Conservation (phyloP, 176 grass and related monocot genomes). For the Hyparrhenia diplandra region DNA sequence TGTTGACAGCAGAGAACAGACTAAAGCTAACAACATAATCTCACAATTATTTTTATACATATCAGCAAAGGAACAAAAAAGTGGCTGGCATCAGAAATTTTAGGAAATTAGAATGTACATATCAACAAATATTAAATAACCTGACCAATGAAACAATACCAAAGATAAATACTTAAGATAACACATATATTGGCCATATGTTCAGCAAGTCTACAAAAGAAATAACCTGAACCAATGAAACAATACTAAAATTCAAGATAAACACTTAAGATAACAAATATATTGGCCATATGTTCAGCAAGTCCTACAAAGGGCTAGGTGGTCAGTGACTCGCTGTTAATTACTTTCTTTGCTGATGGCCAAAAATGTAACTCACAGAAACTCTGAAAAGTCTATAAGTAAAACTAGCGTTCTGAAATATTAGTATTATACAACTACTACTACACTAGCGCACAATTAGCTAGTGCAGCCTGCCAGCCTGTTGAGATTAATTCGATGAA, state of each 20-base stretch:
- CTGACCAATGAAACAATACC: not conserved
- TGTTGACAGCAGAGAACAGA: not conserved
- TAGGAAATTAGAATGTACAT: not conserved
- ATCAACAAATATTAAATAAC: not conserved
- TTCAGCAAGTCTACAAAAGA: too few species aligned
- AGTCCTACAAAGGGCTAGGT: too few species aligned
- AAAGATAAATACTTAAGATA: not conserved
- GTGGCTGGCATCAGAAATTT: not conserved
- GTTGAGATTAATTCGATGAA: not conserved
- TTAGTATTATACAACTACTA: too few species aligned
- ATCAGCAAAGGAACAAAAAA: not conserved
- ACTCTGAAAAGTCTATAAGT: too few species aligned
- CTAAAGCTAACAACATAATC: not conserved
- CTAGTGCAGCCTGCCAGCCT: not conserved
- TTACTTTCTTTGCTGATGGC: too few species aligned
- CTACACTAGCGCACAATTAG: not conserved
- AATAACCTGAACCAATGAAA: too few species aligned
- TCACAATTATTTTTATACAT: not conserved
- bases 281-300: too few species aligned
- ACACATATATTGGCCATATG: not conserved
- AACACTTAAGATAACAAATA: too few species aligned
- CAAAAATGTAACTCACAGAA: too few species aligned
- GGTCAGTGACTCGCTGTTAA: too few species aligned
- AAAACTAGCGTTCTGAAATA: too few species aligned
- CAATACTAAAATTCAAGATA: too few species aligned